phyloP scores from a whole-genome alignment of 2,329 filamentous ascomycete species.

The Aspergillus pseudonomiae region DNA sequence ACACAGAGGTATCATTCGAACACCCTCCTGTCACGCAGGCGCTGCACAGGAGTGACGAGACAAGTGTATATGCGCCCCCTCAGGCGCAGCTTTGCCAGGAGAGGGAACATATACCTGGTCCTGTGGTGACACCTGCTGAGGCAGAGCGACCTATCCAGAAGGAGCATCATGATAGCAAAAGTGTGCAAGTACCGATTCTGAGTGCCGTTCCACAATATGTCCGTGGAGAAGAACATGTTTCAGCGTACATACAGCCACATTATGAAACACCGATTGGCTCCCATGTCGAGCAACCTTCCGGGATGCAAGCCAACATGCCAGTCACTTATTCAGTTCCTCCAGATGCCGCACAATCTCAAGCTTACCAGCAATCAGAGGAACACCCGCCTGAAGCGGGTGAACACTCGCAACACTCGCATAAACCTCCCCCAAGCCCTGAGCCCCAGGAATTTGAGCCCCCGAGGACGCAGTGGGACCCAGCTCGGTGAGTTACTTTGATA shows the following conservation, averaged over 20 bases:
- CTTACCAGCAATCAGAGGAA: conserved; percentile 41
- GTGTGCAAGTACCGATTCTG: conserved; percentile 23
- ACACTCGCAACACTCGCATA: conserved; percentile 46
- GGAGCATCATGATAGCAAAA: background rate
- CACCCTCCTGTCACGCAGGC: background rate
- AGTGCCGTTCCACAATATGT: conserved; percentile 50
- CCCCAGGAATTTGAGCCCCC: conserved; percentile 60
- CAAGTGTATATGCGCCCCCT: background rate
- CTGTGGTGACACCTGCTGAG: background rate
- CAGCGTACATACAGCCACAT: conserved; percentile 32
- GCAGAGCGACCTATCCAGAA: conserved; percentile 4
- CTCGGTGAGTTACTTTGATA: conserved; percentile 49
- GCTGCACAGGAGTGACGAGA: background rate
- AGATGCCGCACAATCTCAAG: conserved; percentile 10
- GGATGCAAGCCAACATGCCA: conserved; percentile 9
- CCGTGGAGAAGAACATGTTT: conserved; percentile 47
- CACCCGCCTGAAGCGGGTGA: conserved; percentile 49
- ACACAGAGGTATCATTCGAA: background rate
- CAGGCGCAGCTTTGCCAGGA: background rate
- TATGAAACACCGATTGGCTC: conserved; percentile 17
- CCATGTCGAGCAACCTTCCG: conserved; percentile 17
- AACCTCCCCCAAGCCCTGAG: conserved; percentile 29
- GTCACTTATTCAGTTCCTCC: conserved; percentile 1
- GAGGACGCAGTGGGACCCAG: conserved; percentile 64
- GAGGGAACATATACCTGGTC: background rate